Percentiles rank a stretch among this genome's conserved stretches.
phyloP scores from a whole-genome alignment of 768 basidiomycete genomes.

The Galerina marginata region DNA sequence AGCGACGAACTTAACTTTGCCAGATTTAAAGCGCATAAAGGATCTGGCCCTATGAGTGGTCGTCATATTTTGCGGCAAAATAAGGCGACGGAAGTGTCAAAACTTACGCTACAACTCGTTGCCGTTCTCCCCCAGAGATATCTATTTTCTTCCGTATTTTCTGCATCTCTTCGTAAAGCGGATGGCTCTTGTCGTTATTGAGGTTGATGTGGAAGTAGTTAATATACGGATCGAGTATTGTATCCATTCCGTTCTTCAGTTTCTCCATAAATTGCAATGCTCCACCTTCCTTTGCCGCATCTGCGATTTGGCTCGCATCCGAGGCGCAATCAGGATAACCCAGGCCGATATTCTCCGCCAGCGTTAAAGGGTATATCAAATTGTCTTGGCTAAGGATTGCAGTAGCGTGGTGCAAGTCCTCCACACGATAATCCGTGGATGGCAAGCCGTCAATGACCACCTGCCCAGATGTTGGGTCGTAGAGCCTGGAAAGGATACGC shows the following conservation, averaged over 20 bases:
- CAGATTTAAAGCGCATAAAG: slow-evolving; percentile 49
- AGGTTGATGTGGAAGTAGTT: slow-evolving; percentile 33
- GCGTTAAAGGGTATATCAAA: slow-evolving; percentile 50
- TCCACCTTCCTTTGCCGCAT: slow-evolving; percentile 44
- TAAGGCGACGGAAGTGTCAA: background rate
- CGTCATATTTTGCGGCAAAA: slow-evolving; percentile 9
- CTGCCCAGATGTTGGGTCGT: slow-evolving; percentile 48
- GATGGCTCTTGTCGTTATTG: slow-evolving; percentile 34
- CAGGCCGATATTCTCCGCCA: slow-evolving; percentile 46
- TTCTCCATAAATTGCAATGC: slow-evolving; percentile 45
- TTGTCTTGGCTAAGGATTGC: slow-evolving; percentile 57
- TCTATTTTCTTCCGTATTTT: slow-evolving; percentile 31
- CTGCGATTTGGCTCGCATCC: slow-evolving; percentile 28
- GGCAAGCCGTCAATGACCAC: slow-evolving; percentile 49
- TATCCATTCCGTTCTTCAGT: slow-evolving; percentile 44
- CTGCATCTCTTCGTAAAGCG: slow-evolving; percentile 29
- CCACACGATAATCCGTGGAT: slow-evolving; percentile 40
- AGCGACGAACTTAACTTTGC: slow-evolving; percentile 50
- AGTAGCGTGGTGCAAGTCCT: slow-evolving; percentile 48
- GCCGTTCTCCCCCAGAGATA: slow-evolving; percentile 52
- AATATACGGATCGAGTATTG: slow-evolving; percentile 39
- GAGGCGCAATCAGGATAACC: slow-evolving; percentile 27
- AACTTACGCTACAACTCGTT: slow-evolving; percentile 54
- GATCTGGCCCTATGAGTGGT: slow-evolving; percentile 43
- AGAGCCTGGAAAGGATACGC: slow-evolving; percentile 54